phyloP scores from a whole-genome alignment of 179 eudicot species.

The Corrigiola litoralis region DNA sequence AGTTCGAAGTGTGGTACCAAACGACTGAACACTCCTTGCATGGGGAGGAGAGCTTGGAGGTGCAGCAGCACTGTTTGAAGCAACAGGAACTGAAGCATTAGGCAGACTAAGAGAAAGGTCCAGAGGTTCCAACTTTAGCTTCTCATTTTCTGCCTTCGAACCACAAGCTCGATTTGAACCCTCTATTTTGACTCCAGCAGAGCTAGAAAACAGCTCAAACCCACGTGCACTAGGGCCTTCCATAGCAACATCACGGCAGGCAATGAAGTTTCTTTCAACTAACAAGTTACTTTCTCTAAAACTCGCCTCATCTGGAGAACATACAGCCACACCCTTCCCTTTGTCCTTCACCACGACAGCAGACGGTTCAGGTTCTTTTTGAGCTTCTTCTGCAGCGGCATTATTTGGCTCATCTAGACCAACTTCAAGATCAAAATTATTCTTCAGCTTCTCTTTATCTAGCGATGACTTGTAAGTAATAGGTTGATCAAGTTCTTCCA shows the following conservation, averaged over 20 bases:
- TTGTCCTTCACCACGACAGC: slow-evolving; percentile 48
- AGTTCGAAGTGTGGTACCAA: slow-evolving; percentile 66
- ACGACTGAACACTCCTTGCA: slow-evolving; percentile 79
- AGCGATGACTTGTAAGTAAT: slow-evolving; percentile 8
- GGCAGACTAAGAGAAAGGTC: slow-evolving; percentile 95
- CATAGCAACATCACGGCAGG: slow-evolving; percentile 41
- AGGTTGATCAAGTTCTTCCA: slow-evolving; percentile 13
- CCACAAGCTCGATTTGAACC: slow-evolving; percentile 27
- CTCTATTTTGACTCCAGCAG: slow-evolving; percentile 54
- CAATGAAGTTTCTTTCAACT: slow-evolving; percentile 35
- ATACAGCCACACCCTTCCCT: slow-evolving; percentile 67
- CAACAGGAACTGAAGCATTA: slow-evolving; percentile 56
- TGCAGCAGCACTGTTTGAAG: slow-evolving; percentile 46
- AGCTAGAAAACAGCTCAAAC: slow-evolving; percentile 59
- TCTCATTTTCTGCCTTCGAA: slow-evolving; percentile 49
- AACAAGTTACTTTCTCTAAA: slow-evolving; percentile 30
- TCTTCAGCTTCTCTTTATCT: slow-evolving; percentile 21
- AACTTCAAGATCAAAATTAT: slow-evolving; percentile 35
- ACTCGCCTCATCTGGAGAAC: slow-evolving; percentile 35
- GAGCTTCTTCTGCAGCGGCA: slow-evolving; percentile 24
- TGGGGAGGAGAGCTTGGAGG: slow-evolving; percentile 80
- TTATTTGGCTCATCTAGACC: slow-evolving; percentile 36
- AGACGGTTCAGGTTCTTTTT: slow-evolving; percentile 25
- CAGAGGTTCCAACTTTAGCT: slow-evolving; percentile 57
- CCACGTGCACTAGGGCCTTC: slow-evolving; percentile 80